Evolutionary conservation across 768 basidiomycete species (phyloP), one percentile per base, ranked within the genome.

Genomic region (Suillus alpinus): DNA sequence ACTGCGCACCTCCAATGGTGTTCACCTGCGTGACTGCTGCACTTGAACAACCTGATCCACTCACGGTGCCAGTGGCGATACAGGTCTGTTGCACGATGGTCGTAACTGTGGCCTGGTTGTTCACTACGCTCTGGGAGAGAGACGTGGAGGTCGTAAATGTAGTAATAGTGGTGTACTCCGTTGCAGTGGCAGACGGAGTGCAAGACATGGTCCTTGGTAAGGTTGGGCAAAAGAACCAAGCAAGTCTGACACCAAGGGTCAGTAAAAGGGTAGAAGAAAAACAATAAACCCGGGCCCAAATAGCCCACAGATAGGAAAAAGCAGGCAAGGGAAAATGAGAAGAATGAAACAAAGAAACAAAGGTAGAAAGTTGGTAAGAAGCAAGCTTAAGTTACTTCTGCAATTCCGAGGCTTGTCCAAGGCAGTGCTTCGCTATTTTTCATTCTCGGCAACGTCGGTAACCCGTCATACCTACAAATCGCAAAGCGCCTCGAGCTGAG

Each of bases 331-430:
- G 16, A 46, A 31, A 31, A 55, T 56, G 37, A 5, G 44, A 57
- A 39, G 50, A 57, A 31, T 26, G 37, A 61, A 52, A 20, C 44
- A 36, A 43, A 14, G 39, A 41, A 62, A 61, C 60, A 63, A 63
- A 62, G 57, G 44, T 57, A 58, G 67, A 58, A 60, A 53, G 34
- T 40, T 40, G 61, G 60, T 52, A 57, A 53, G 41, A 59, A 59
- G 80, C 92, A 93, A 91, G 49, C n/a, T n/a, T n/a, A n/a, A n/a
- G 10, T 49, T 29, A 50, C 49, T 50, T 31, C 31, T 50, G 29
- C 9, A 23, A 36, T 36, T 53, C 34, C 14, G 26, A 20, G 31
- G 32, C 5, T 6, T 26, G 26, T 26, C 26, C 26, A 53, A 36
- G 20, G 52, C 52, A 53, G 36, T 53, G 52, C 52, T 23, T 37